Evolutionary conservation across 768 basidiomycete genomes (phyloP), one percentile per base, ranked within the genome.

Genomic region (Rhodocollybia butyracea): DNA sequence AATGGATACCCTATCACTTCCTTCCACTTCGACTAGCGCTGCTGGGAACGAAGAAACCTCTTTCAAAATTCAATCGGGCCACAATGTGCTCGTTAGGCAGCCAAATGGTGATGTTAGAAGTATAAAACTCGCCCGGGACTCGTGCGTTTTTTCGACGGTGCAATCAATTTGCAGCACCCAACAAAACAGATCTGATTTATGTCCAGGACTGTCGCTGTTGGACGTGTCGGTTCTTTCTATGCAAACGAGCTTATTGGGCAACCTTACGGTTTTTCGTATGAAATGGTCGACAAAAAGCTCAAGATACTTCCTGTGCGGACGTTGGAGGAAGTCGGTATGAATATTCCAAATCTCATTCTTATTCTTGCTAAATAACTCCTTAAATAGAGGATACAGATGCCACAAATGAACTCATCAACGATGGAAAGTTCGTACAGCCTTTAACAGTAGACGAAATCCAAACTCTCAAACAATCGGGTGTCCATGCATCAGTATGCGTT

Each of bases 401-500:
- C 1, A 99, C 94, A 3, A 99, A 99, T 63, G 94, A 99, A 64
- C 79, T 94, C 3, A 99, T 99, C 22, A 89, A 90, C 62, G 94
- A 96, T 58, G 89, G 86, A 2, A 80, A 85, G 63, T 82, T 84
- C 51, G 88, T 94, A 1, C 92, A 96, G 60, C 88, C 91, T 27
- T 71, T 98, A 56, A 90, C 90, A 2, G 69, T 83, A 26, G 84
- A 83, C 39, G 96, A 98, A 66, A 98, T 99, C 47, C 83, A 89
- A 63, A 76, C 80, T 6, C 70, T 98, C 56, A 92, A 95, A 65
- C 81, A 85, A 50, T 83, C 91, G 45, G 95, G 95, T 4, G 74
- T 85, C 1, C 88, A 88, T 73, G 89, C 86, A 57, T 84, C 83
- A 57, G 89, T 89, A 70, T 58, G 79, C 64, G 34, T 48, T 46